phyloP scores from a whole-genome alignment of 352 stramenopile genomes.

The Phytopythium kandeliae region DNA sequence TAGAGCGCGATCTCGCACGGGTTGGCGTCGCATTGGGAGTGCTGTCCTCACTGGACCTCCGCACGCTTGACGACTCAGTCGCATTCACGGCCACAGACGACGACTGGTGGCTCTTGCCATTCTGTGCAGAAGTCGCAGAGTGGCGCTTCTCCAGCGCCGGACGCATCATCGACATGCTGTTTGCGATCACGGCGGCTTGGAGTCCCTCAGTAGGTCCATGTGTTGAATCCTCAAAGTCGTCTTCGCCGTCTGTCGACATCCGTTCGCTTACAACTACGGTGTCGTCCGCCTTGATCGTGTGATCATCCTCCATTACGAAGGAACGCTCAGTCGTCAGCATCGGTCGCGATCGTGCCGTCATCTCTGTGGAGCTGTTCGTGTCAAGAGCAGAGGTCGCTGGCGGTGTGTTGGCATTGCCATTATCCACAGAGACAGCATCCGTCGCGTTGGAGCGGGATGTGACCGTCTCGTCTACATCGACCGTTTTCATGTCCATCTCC shows the following conservation, averaged over 20 bases:
- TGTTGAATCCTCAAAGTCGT: constrained; percentile 26
- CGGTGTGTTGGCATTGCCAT: not conserved
- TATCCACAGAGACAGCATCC: not conserved
- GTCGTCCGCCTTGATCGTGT: constrained; percentile 54
- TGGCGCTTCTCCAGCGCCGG: constrained; percentile 1
- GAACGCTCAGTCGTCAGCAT: constrained; percentile 68
- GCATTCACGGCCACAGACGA: constrained; percentile 4
- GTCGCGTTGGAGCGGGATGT: not conserved
- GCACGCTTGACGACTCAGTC: constrained; percentile 7
- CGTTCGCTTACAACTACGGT: constrained; percentile 57
- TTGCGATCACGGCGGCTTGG: constrained; percentile 2
- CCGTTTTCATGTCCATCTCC: not conserved
- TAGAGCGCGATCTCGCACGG: not conserved
- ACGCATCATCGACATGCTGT: constrained; percentile 4
- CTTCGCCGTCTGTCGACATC: constrained; percentile 49
- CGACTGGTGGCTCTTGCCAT: not conserved
- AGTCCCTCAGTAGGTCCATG: not conserved
- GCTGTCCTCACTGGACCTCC: not conserved
- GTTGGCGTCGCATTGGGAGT: not conserved
- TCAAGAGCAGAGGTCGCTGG: not conserved
- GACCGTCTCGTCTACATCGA: not conserved
- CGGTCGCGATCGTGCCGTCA: constrained; percentile 13
- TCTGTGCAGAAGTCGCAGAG: not conserved
- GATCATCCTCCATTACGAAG: constrained; percentile 58
- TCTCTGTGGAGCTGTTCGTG: not conserved